A percentile compares a stretch with the other conserved stretches of the same genome.
phyloP scores from a whole-genome alignment of 2,329 filamentous ascomycete genomes.

The Cladorrhinum sp. region DNA sequence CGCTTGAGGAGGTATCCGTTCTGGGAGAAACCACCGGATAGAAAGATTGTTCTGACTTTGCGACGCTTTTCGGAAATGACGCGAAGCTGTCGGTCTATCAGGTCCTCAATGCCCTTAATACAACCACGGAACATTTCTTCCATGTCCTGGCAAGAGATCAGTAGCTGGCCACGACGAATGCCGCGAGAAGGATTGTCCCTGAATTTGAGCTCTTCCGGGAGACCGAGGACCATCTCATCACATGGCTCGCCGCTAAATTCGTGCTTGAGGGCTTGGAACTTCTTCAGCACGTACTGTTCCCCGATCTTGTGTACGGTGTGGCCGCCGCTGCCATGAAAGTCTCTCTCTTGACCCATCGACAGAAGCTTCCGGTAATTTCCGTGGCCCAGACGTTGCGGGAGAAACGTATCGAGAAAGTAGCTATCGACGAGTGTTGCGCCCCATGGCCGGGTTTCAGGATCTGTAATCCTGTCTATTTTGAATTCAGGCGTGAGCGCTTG shows the following conservation, averaged over 20 bases:
- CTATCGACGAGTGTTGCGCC: conserved; percentile 22
- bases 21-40: conserved; percentile 24
- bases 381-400: conserved; percentile 9
- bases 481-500: conserved; percentile 21
- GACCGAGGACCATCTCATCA: not conserved
- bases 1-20: conserved; percentile 20
- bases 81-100: conserved; percentile 19
- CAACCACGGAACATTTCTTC: conserved; percentile 19
- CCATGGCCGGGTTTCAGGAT: conserved; percentile 7
- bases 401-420: conserved; percentile 15
- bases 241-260: conserved; percentile 12
- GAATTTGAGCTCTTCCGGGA: conserved; percentile 6
- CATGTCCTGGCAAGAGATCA: conserved; percentile 14
- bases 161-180: conserved; percentile 11
- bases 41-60: conserved; percentile 12
- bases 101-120: conserved; percentile 13
- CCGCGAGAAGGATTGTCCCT: conserved; percentile 5
- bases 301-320: conserved; percentile 3
- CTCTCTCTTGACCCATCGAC: not conserved
- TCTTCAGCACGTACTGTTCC: conserved; percentile 14
- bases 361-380: conserved; percentile 10
- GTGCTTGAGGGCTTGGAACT: conserved; percentile 20
- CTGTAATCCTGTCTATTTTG: conserved; percentile 19
- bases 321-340: not conserved
- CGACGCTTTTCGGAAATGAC: not conserved